Base-by-base conservation (phyloP, 2,329 filamentous ascomycete species). In the Fusarium sp. region DNA sequence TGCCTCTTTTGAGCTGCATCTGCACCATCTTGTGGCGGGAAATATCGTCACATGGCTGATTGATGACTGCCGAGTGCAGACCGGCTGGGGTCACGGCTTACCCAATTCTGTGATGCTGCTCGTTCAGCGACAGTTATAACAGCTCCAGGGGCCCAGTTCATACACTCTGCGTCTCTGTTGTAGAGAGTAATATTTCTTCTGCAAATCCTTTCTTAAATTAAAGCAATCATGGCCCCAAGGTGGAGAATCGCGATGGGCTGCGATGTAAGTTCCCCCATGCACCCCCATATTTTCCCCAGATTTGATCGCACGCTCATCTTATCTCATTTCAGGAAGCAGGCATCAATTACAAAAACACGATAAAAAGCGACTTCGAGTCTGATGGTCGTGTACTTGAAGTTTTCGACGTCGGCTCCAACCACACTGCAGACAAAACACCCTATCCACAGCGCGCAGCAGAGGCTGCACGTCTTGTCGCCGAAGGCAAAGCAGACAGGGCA, bases 391-490 rank as follows among this genome's bases (percentile, higher is more conserved):
- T 97, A 68, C 81, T 84, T 57, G 85, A 87, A 65, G 85, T 96
- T 68, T 85, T 87, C 65, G 93, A 97, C 76, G 92, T 96, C 50
- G 93, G 93, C 72, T 90, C 92, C 69, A 83, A 88, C 72, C 83
- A 84, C 44, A 75, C 84, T 57, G 81, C 84, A 58, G 92, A 96
- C 84, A 93, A 93, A 78, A 95, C 92, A 2, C 90, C 93, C 4
- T 97, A 97, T 79, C 92, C 93, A 0, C 91, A 93, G 79, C 87
- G 92, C 40, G 93, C 93, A 60, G 91, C 93, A 40, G 87, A 88
- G 39, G 93, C 92, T 7, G 91, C 92, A 15, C 81, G 82, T 63
- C 83, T 91, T 38, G 86, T 92, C 13, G 84, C 85, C 6, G 79
- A 83, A 7, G 90, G 90, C 43, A 84, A 89, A 74, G 91, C 88